Percentiles rank a stretch among this genome's conserved stretches.
Conservation (phyloP, 2,329 filamentous ascomycete genomes). For the Sarocladium kiliense region DNA sequence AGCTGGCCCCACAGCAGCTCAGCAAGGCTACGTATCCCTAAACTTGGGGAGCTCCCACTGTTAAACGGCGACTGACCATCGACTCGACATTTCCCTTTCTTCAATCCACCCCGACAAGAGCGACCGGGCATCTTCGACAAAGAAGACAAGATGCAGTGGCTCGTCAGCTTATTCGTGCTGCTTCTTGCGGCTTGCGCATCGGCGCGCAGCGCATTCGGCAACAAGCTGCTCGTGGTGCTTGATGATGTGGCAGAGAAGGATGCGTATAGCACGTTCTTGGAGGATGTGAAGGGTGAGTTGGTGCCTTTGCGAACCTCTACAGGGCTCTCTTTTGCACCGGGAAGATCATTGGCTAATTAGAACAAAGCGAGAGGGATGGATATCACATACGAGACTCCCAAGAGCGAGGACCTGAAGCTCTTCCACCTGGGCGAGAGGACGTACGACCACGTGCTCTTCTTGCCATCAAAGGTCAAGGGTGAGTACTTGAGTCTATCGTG, state of each 20-base stretch:
- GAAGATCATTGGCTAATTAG: slow-evolving; percentile 17
- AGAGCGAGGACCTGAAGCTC: slow-evolving; percentile 69
- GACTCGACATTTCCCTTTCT: slow-evolving; percentile 1
- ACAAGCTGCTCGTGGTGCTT: slow-evolving; percentile 76
- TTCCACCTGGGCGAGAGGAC: slow-evolving; percentile 82
- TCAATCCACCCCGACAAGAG: background rate
- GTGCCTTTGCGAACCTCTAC: background rate
- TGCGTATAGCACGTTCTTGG: slow-evolving; percentile 76
- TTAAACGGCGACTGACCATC: background rate
- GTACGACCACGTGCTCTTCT: slow-evolving; percentile 86
- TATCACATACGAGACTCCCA: slow-evolving; percentile 76
- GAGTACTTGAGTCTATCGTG: slow-evolving; percentile 15
- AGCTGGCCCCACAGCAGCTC: slow-evolving; percentile 13
- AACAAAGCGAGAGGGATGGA: slow-evolving; percentile 72
- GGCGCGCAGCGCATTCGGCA: slow-evolving; percentile 74
- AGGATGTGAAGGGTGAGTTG: slow-evolving; percentile 62
- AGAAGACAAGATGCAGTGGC: slow-evolving; percentile 59
- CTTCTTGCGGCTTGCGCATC: slow-evolving; percentile 61
- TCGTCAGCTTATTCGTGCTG: slow-evolving; percentile 65
- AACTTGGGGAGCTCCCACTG: slow-evolving; percentile 15
- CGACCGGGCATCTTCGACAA: background rate
- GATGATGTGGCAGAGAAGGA: slow-evolving; percentile 78
- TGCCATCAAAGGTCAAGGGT: slow-evolving; percentile 91
- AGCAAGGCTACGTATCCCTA: slow-evolving; percentile 32
- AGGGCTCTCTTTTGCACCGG: slow-evolving; percentile 9